Evolutionary conservation across 2,329 filamentous ascomycete species (phyloP), one percentile per base, ranked within the genome.

Genomic region (Colletotrichum spaethianum): DNA sequence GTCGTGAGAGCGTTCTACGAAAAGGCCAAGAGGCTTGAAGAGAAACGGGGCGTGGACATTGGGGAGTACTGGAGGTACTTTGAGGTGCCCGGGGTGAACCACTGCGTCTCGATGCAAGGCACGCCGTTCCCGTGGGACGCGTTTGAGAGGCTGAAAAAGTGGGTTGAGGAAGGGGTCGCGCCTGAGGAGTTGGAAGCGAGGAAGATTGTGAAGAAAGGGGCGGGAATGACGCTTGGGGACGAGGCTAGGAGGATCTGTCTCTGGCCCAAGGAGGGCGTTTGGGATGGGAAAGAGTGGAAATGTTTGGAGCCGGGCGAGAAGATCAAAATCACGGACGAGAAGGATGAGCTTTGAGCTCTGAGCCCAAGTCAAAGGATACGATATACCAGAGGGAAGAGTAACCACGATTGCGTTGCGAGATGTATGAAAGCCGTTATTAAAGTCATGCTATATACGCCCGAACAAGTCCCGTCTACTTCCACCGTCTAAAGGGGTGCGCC

Each of bases 131-230:
- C 64, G 12, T 61, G 44, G 36, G 46, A 44, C 23, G 56, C 46
- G 56, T 52, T 55, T 36, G 46, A 62, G 14, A 62, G 26, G 23
- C 23, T 67, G 3, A 82, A 81, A 76, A 86, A 81, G 75, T 92
- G 90, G 90, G 87, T 89, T 59, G 80, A 80, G 11, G 87, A 88
- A 77, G 88, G 88, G 20, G 80, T 89, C 48, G 80, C 80, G 11
- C 80, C 86, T 40, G 83, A 85, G 26, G 33, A 53, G 14, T 53
- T 62, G 9, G 56, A 53, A 14, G 64, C 64, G 1, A 33, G 64
- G 23, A 42, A 11, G 14, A 1, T 67, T 16, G 38, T 44, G n/a
- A 55, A 61, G 3, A 6, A 28, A 36, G 36, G 33, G n/a, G 36
- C 56, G 23, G 42, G 16, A 46, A 42, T n/a, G 11, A 20, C 12